These are phyloP conservation scores for Sordariomycetes sp. DNA, from an alignment of 2,329 filamentous ascomycete genomes.

Conservation along the genomic window DNA sequence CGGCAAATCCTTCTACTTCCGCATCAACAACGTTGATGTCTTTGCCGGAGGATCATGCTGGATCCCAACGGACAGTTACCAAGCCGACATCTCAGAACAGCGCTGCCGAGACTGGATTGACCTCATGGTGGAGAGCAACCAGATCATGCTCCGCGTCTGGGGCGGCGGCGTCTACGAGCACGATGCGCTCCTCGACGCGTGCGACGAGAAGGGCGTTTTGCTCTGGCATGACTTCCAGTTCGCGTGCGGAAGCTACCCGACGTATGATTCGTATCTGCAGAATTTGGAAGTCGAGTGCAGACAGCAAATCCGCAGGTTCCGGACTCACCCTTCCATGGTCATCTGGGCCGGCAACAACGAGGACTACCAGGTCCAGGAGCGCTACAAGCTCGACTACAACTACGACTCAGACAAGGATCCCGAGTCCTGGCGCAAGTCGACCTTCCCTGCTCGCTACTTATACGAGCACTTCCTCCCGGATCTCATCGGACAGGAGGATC, in stretches of 20 bases:
- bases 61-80: conserved; percentile 70
- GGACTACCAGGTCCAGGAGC: conserved; percentile 65
- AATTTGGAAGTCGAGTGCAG: conserved; percentile 53
- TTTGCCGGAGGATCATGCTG: conserved; percentile 72
- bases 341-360: conserved; percentile 76
- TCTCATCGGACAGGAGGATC: conserved; percentile 50
- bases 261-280: conserved; percentile 48
- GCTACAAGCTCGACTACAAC: conserved; percentile 59
- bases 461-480: conserved; percentile 68
- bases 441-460: conserved; percentile 68
- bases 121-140: conserved; percentile 61
- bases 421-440: conserved; percentile 62
- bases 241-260: conserved; percentile 62
- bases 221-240: conserved; percentile 80
- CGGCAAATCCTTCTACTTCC: conserved; percentile 68
- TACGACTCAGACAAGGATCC: conserved; percentile 62
- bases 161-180: conserved; percentile 64
- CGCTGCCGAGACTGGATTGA: conserved; percentile 62
- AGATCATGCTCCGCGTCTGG: conserved; percentile 70
- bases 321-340: conserved; percentile 56
- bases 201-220: conserved; percentile 62
- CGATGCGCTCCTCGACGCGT: conserved; percentile 59
- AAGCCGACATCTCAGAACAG: conserved; percentile 52
- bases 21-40: conserved; percentile 60
- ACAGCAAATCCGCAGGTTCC: conserved; percentile 48